Evolutionary conservation across 306 rosid genomes (phyloP).

Genomic region (Cucurbita maxima): DNA sequence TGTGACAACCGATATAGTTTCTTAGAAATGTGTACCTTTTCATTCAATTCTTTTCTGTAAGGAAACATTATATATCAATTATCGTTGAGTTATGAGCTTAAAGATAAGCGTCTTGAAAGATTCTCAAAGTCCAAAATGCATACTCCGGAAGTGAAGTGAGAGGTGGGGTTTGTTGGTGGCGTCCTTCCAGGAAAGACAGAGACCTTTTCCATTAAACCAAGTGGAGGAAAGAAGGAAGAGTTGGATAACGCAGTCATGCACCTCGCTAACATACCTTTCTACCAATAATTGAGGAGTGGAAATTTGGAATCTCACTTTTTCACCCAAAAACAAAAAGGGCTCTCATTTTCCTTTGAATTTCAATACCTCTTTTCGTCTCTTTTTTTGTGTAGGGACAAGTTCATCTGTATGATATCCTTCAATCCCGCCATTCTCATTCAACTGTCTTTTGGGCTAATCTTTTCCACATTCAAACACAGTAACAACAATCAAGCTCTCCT

Average conservation of each 20-base stretch:
- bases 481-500: not conserved
- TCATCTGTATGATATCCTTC: not conserved
- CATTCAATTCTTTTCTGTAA: not conserved
- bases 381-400: not conserved
- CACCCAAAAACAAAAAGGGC: not conserved
- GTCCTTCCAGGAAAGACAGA: not conserved
- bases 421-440: not conserved
- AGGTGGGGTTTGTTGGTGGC: not conserved
- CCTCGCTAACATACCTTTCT: not conserved
- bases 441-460: not conserved
- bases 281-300: not conserved
- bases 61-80: too few species aligned
- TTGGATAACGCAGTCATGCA: too few species aligned
- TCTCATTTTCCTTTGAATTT: not conserved
- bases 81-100: not conserved
- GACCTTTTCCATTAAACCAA: not conserved
- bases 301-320: not conserved
- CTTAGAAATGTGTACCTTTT: not conserved
- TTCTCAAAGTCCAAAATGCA: not conserved
- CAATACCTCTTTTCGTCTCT: not conserved
- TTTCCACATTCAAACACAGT: not conserved
- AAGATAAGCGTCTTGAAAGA: not conserved
- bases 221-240: not conserved
- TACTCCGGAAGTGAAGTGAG: not conserved
- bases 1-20: constrained; percentile 21